These are phyloP conservation scores for Quillaja saponaria DNA, from an alignment of 306 rosid genomes.

Conservation along the genomic window DNA sequence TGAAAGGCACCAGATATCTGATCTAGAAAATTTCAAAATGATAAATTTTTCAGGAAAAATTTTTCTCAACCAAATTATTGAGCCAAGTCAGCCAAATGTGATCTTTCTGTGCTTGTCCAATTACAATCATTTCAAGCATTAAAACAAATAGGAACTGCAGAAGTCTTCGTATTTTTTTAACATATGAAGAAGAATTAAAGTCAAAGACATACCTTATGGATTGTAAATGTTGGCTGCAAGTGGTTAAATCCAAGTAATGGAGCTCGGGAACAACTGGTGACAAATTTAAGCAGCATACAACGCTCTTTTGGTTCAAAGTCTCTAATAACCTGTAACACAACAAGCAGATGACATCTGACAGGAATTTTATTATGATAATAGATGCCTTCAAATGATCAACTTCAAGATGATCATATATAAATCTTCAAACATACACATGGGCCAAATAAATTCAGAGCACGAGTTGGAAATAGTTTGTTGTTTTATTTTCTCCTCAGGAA, in stretches of 20 bases:
- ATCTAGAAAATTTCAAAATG: constrained; percentile 28
- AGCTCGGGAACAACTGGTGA: constrained; percentile 97
- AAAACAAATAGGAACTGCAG: constrained; percentile 28
- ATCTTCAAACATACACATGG: constrained; percentile 16
- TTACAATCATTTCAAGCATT: constrained; percentile 24
- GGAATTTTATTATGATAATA: constrained; percentile 28
- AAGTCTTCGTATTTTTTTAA: constrained; percentile 15
- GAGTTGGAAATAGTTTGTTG: constrained; percentile 20
- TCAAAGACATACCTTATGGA: constrained; percentile 73
- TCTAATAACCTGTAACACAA: constrained; percentile 58
- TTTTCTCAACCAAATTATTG: constrained; percentile 18
- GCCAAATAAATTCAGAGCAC: background rate
- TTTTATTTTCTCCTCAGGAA: constrained; percentile 10
- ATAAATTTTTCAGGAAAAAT: too few species aligned
- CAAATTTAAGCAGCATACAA: constrained; percentile 91
- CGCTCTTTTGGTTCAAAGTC: constrained; percentile 84
- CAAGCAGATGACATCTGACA: too few species aligned
- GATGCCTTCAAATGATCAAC: constrained; percentile 27
- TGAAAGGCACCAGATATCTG: constrained; percentile 10
- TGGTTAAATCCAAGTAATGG: constrained; percentile 95
- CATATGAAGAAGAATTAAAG: constrained; percentile 19
- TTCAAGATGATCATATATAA: constrained; percentile 19
- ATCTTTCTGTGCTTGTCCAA: constrained; percentile 14
- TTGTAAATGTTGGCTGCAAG: constrained; percentile 87
- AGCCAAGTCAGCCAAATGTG: too few species aligned